Base-by-base conservation (phyloP, 768 basidiomycete species). In the Erythrobasidium yunnanense region DNA sequence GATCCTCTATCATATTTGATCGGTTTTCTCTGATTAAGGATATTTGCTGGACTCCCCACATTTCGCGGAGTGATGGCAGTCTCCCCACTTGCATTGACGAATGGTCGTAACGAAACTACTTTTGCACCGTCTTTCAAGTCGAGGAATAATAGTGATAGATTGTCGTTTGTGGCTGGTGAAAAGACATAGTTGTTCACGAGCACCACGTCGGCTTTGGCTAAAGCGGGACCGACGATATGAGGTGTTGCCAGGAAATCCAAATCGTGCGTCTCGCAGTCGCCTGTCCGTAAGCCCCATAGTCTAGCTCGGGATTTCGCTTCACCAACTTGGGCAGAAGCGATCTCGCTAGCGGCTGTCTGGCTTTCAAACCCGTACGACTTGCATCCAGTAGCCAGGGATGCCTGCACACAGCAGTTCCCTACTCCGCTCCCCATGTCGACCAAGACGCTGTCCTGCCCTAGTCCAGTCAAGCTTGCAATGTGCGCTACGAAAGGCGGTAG, bases 71-170 rank as follows among this genome's bases (percentile, higher is more conserved):
- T 47, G 32, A 42, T 54, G 4, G 49, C 47, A 2, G 51, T 38
- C 34, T 42, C 22, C 11, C 65, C 53, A 30, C 22, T 23, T 20
- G 29, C 23, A 33, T 49, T 29, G 32, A 85, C 82, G 63, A 91
- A 95, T 0, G 90, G 89, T 66, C 86, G 84, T 18, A 99, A 78
- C 20, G 88, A 90, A 35, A 97, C 83, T 51, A 99, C 87, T 52
- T 85, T 85, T 0, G 91, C 90, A 20, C 89, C 88, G 66, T 93
- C 89, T 73, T 90, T 95, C 67, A 97, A 79, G 73, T 99, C 95
- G 60, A 99, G 79, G 77, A 97, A 97, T 73, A 90, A 87, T 29
- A 87, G 85, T 49, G 87, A 81, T 17, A 99, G 78, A 0, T 85
- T 83, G 73, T 89, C 88, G 75, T 96, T 97, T 67, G 97, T 75